phyloP scores from a whole-genome alignment of 495 filamentous ascomycete genomes.

The Talaromyces thailandensis region DNA sequence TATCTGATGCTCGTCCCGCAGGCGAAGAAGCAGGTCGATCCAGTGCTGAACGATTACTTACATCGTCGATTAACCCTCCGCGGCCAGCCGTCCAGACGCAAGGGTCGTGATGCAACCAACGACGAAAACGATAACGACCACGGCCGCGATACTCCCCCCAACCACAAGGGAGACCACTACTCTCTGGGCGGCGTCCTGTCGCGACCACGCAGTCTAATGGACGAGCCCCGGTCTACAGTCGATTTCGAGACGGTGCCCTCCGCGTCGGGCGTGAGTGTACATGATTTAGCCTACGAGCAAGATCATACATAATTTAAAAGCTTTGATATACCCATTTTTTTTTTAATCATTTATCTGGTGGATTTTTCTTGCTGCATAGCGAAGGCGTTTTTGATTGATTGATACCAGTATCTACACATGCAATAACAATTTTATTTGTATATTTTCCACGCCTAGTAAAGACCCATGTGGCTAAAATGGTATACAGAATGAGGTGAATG shows the following conservation, averaged over 20 bases:
- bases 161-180: neutral
- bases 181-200: conserved; percentile 28
- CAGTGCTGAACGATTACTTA: conserved; percentile 37
- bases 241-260: neutral
- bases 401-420: neutral
- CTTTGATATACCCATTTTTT: neutral
- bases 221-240: conserved; percentile 22
- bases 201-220: conserved; percentile 27
- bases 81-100: conserved; percentile 10
- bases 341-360: neutral
- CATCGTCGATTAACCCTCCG: conserved; percentile 21
- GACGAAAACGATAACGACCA: neutral
- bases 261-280: neutral
- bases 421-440: neutral
- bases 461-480: neutral
- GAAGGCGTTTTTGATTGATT: neutral
- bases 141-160: conserved; percentile 1
- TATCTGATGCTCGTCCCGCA: conserved; percentile 47
- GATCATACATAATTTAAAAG: neutral
- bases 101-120: neutral
- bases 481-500: neutral
- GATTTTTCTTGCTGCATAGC: neutral
- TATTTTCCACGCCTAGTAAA: neutral
- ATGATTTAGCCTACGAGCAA: neutral
- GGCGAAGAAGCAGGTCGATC: conserved; percentile 55